phyloP scores from a whole-genome alignment of 345 rosid species.

The Eucalyptus sp. region DNA sequence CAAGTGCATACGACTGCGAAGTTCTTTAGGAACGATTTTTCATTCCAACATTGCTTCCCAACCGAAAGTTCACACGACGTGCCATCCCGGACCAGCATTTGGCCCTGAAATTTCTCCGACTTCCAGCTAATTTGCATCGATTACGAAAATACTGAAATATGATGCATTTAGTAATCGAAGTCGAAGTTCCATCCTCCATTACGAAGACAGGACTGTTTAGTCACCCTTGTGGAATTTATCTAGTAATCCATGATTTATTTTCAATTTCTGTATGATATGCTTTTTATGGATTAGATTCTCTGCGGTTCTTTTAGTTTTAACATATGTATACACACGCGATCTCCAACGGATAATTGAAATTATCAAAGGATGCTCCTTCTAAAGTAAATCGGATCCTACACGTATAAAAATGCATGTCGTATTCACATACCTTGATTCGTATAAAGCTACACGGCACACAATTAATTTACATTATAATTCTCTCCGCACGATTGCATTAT shows the following conservation, averaged over 20 bases:
- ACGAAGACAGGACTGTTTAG: not conserved
- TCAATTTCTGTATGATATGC: not conserved
- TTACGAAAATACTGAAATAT: not conserved
- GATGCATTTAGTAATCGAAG: not conserved
- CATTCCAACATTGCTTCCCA: not conserved
- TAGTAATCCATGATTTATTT: not conserved
- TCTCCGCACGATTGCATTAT: not conserved
- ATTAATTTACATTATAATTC: not conserved
- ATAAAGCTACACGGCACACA: not conserved
- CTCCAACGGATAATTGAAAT: not conserved
- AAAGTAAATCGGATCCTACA: not conserved
- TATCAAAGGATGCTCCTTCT: not conserved
- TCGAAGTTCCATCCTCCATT: not conserved
- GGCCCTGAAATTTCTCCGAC: not conserved
- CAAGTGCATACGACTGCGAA: not conserved
- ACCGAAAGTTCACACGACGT: not conserved
- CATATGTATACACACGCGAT: not conserved
- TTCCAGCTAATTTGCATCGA: not conserved
- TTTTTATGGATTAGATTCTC: not conserved
- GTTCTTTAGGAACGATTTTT: not conserved
- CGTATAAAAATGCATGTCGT: not conserved
- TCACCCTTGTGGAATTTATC: not conserved
- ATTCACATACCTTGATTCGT: not conserved
- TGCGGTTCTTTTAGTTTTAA: not conserved
- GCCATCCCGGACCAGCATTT: not conserved